A percentile compares a stretch with the other conserved stretches of the same genome.
phyloP scores from a whole-genome alignment of 495 filamentous ascomycete genomes.

The Cercophora newfieldiana region DNA sequence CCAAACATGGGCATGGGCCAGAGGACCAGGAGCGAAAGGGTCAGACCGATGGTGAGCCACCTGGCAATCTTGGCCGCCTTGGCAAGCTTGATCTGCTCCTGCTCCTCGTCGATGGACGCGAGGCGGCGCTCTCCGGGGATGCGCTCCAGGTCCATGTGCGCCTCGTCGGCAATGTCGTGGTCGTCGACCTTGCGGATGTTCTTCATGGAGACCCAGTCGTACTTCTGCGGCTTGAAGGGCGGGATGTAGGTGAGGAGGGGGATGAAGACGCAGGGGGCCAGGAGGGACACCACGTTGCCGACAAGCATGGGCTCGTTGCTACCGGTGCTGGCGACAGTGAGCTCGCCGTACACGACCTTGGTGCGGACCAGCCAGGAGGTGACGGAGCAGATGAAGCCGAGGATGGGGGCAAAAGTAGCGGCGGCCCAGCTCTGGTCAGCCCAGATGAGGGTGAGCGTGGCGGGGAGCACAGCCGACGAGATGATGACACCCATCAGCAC shows the following conservation, averaged over 20 bases:
- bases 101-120: not conserved
- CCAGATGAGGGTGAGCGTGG: constrained; percentile 69
- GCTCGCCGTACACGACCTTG: constrained; percentile 58
- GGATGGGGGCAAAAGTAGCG: constrained; percentile 59
- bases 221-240: constrained; percentile 15
- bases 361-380: constrained; percentile 74
- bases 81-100: constrained; percentile 9
- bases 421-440: constrained; percentile 64
- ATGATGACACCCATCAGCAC: constrained; percentile 74
- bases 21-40: constrained; percentile 3
- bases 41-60: constrained; percentile 6
- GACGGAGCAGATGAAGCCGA: constrained; percentile 63
- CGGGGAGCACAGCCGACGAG: constrained; percentile 69
- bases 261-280: constrained; percentile 68
- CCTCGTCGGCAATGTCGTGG: constrained; percentile 12
- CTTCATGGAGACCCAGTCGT: constrained; percentile 15
- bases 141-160: constrained; percentile 10
- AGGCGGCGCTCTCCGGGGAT: not conserved
- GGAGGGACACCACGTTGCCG: constrained; percentile 66
- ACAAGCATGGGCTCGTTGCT: constrained; percentile 78
- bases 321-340: constrained; percentile 64
- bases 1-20: constrained; percentile 21
- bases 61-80: constrained; percentile 16
- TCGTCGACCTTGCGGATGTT: constrained; percentile 16
- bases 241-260: constrained; percentile 15